Conservation (phyloP, 2,329 filamentous ascomycete species). For the Fusarium coffeatum region DNA sequence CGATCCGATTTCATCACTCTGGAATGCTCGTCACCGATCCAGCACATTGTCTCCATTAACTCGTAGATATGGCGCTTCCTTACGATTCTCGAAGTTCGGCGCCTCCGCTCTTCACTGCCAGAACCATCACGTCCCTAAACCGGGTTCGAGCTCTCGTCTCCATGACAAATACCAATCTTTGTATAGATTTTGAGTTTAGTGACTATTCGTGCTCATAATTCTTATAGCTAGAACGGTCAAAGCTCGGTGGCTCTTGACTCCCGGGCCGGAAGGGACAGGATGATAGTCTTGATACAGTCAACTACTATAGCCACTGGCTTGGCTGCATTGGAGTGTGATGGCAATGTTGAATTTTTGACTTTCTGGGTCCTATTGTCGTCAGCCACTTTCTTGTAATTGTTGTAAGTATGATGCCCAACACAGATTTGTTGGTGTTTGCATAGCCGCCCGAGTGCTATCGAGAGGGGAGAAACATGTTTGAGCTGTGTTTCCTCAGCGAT, state of each 20-base stretch:
- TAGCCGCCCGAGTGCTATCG: neutral
- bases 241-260: constrained; percentile 7
- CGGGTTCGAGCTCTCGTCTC: neutral
- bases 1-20: neutral
- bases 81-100: constrained; percentile 25
- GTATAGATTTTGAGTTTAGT: neutral
- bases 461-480: neutral
- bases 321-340: neutral
- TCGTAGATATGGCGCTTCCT: neutral
- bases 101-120: constrained; percentile 24
- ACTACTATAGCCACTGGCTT: neutral
- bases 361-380: neutral
- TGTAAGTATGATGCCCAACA: neutral
- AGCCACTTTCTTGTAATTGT: neutral
- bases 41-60: neutral
- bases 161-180: constrained; percentile 26
- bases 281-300: neutral
- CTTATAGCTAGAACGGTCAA: neutral
- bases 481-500: neutral
- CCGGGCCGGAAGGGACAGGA: constrained; percentile 7
- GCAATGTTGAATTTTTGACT: neutral
- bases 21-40: neutral
- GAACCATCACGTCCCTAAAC: constrained; percentile 1
- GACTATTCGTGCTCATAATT: neutral
- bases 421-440: neutral